Evolutionary conservation across 2,329 filamentous ascomycete species (phyloP), one percentile per base, ranked within the genome.

Genomic region (Fusarium mundagurra): DNA sequence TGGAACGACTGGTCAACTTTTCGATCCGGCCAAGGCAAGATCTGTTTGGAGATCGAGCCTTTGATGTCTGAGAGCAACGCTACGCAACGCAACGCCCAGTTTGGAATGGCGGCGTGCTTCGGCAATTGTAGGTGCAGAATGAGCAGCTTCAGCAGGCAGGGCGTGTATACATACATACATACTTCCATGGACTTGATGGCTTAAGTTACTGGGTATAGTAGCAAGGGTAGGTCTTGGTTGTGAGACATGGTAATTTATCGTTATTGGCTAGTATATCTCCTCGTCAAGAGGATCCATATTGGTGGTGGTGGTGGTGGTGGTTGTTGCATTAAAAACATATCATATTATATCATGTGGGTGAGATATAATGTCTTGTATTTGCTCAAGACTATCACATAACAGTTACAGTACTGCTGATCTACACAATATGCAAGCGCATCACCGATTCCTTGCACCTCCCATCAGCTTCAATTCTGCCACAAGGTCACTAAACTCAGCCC

Each of bases 71-170:
- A 58, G 62, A 62, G 54, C 54, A 33, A 33, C 51, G 24, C 51
- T n/a, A 34, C 48, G 31, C 48, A 14, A 33, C 50, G 33, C 17
- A 27, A 45, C 31, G 36, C 61, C 64, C 33, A 67, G 44, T 47
- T 53, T 64, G 68, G 69, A 72, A 72, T 72, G 68, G 61, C 68
- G 57, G 47, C 59, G 54, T 64, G 53, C 53, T 51, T 69, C 69
- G 69, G 69, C 64, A 69, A 68, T 72, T 69, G 41, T 11, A 39
- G 27, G 24, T 39, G 10, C 51, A 38, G 51, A 36, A 53, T 47
- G 44, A 47, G 22, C 22, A 29, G 51, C 50, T 54, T 38, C 50
- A 38, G 33, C 44, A 61, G 53, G 64, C 20, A 38, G 36, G 36
- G 36, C 36, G 48, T 68, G 47, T 44, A 12, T 22, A 16, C 24